These are phyloP conservation scores for Euphorbia corollata DNA, from an alignment of 441 rosid genomes.

Conservation along the genomic window DNA sequence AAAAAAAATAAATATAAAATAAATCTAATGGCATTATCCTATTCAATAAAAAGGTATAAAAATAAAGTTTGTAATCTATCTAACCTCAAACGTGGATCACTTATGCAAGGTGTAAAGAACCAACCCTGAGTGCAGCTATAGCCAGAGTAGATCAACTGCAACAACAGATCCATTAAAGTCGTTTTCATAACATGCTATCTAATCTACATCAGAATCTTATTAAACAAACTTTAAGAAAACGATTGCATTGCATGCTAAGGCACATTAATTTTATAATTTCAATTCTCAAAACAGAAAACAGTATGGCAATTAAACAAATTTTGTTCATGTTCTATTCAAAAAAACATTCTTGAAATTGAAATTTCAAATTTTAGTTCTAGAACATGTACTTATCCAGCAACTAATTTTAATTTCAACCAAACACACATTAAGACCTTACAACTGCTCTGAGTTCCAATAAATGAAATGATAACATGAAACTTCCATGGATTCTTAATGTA, in stretches of 20 bases:
- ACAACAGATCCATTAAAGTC: constrained; percentile 21
- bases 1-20: background rate
- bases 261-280: no score
- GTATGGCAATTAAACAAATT: background rate
- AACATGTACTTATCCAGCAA: background rate
- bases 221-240: background rate
- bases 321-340: no score
- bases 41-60: background rate
- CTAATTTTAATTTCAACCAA: background rate
- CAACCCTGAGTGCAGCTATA: constrained; percentile 91
- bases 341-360: background rate
- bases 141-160: constrained; percentile 80
- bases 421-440: background rate
- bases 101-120: constrained; percentile 87
- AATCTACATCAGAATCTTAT: background rate
- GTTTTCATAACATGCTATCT: constrained; percentile 7
- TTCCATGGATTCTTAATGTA: constrained; percentile 3
- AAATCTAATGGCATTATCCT: background rate
- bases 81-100: constrained; percentile 78
- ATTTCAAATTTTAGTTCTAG: no score
- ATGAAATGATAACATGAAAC: background rate
- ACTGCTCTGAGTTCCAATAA: background rate
- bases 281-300: background rate
- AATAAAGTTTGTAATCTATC: constrained; percentile 16
- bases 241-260: background rate